phyloP scores from a whole-genome alignment of 129 eudicot species.

The Flaveria linearis region DNA sequence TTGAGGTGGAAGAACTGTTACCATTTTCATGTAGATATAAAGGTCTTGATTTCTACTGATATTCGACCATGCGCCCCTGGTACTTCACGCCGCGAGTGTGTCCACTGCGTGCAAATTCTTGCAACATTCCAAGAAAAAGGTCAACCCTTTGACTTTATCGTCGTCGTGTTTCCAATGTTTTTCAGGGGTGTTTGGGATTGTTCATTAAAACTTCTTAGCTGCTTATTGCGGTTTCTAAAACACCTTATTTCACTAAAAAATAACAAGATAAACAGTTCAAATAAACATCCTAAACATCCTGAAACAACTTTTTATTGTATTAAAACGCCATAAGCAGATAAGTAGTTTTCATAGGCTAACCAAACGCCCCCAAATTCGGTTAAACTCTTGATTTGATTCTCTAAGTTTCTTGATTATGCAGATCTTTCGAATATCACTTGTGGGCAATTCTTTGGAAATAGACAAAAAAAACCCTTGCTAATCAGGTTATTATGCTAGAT shows the following conservation, averaged over 20 bases:
- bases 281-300: not conserved
- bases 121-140: slow-evolving; percentile 8
- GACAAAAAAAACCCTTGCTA: not conserved
- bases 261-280: not conserved
- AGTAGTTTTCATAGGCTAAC: not conserved
- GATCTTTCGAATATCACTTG: not conserved
- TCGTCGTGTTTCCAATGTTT: not conserved
- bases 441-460: not conserved
- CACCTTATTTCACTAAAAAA: too few species aligned
- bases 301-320: too few species aligned
- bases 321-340: not conserved
- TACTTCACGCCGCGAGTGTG: not conserved
- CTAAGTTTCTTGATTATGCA: slow-evolving; percentile 17
- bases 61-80: not conserved
- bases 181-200: not conserved
- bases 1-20: slow-evolving; percentile 79
- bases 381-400: not conserved
- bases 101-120: not conserved
- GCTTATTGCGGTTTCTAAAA: not conserved
- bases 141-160: not conserved
- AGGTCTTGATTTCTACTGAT: slow-evolving; percentile 39
- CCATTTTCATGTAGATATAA: slow-evolving; percentile 57
- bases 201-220: not conserved
- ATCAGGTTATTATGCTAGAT: not conserved
- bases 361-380: not conserved